phyloP scores from a whole-genome alignment of 805 yeast species.

The Nakazawaea siamensis region DNA sequence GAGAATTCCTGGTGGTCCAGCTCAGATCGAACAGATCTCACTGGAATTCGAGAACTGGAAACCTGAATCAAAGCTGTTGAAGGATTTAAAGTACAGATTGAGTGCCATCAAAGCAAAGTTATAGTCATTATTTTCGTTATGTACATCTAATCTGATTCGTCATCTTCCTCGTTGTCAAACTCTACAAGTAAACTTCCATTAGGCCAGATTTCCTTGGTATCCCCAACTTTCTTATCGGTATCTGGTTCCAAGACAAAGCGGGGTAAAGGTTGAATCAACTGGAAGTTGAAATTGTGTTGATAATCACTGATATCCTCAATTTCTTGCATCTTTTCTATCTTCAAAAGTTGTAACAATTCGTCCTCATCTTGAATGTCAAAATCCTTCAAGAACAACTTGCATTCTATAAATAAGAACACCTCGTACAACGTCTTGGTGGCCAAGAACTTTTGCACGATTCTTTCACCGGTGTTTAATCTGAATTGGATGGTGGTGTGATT shows the following conservation, averaged over 20 bases:
- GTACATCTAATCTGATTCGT: slow-evolving; percentile 13
- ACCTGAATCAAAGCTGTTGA: slow-evolving; percentile 74
- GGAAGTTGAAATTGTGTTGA: slow-evolving; percentile 22
- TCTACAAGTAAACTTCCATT: slow-evolving; percentile 28
- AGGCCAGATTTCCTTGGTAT: slow-evolving; percentile 26
- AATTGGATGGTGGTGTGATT: slow-evolving; percentile 38
- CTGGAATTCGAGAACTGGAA: slow-evolving; percentile 78
- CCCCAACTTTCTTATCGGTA: slow-evolving; percentile 12
- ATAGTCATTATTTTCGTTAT: slow-evolving; percentile 8
- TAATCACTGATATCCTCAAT: slow-evolving; percentile 11
- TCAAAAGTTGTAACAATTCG: slow-evolving; percentile 9
- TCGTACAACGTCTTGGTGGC: slow-evolving; percentile 32
- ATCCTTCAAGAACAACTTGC: slow-evolving; percentile 21
- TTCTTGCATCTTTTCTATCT: slow-evolving; percentile 10
- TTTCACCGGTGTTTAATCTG: slow-evolving; percentile 44
- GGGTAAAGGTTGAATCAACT: slow-evolving; percentile 28
- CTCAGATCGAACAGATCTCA: slow-evolving; percentile 53
- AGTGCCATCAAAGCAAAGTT: slow-evolving; percentile 26
- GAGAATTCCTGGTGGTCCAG: slow-evolving; percentile 31
- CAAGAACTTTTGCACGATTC: slow-evolving; percentile 36
- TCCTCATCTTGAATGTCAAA: slow-evolving; percentile 6
- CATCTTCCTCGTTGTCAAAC: slow-evolving; percentile 12
- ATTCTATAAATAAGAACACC: slow-evolving; percentile 41
- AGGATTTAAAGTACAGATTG: slow-evolving; percentile 64
- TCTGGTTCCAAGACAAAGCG: slow-evolving; percentile 21